phyloP scores from a whole-genome alignment of 176 grass and related monocot species.

The Carex cristatella region DNA sequence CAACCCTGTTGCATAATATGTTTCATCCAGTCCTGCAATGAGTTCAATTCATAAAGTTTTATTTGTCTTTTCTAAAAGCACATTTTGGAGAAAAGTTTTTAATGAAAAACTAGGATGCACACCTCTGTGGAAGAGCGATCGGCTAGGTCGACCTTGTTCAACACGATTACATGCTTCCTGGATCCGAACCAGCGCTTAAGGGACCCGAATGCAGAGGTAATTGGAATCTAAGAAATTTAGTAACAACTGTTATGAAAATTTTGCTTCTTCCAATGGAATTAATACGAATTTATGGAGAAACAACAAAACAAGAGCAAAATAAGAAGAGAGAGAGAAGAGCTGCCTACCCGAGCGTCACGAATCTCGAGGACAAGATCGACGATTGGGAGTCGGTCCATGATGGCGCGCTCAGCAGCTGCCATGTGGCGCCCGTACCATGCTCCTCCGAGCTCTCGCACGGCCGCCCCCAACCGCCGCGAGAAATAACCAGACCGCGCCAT shows the following conservation, averaged over 20 bases:
- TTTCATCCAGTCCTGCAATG: slow-evolving; percentile 47
- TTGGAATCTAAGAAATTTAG: slow-evolving; percentile 33
- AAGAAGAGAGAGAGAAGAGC: not conserved
- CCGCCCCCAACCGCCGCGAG: slow-evolving; percentile 33
- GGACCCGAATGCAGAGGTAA: slow-evolving; percentile 38
- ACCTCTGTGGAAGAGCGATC: slow-evolving; percentile 51
- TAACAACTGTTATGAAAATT: not conserved
- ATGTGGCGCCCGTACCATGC: slow-evolving; percentile 47
- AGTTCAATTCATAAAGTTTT: not conserved
- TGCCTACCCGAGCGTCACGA: slow-evolving; percentile 52
- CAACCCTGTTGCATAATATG: slow-evolving; percentile 40
- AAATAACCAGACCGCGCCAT: slow-evolving; percentile 25
- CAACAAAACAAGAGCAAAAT: not conserved
- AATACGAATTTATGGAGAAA: not conserved
- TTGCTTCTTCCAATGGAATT: not conserved
- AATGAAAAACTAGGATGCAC: not conserved
- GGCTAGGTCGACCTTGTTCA: slow-evolving; percentile 67
- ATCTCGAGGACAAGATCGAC: slow-evolving; percentile 71
- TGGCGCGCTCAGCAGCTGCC: slow-evolving; percentile 45
- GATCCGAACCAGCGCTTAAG: slow-evolving; percentile 25
- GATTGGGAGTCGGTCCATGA: slow-evolving; percentile 40
- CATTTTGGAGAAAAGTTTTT: not conserved
- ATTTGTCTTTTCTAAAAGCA: not conserved
- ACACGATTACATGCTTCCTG: slow-evolving; percentile 31
- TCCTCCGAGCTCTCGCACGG: slow-evolving; percentile 31